These are phyloP conservation scores for Shiraia bambusicola DNA, from an alignment of 2,329 filamentous ascomycete genomes.

Conservation along the genomic window DNA sequence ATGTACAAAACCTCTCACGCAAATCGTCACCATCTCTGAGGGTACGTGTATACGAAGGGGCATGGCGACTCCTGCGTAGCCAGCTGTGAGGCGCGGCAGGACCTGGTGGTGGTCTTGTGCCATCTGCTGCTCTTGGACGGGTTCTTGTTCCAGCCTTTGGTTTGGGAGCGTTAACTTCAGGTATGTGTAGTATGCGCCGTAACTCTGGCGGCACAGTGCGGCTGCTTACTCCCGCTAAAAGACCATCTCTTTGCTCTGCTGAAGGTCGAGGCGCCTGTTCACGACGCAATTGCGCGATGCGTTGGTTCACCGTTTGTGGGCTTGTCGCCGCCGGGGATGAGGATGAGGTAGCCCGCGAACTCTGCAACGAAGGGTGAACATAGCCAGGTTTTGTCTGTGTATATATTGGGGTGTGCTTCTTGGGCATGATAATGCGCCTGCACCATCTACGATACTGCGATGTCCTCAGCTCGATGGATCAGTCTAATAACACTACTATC, in stretches of 20 bases:
- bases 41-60: slow-evolving; percentile 18
- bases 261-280: slow-evolving; percentile 45
- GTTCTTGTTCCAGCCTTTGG: slow-evolving; percentile 45
- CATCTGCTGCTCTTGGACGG: slow-evolving; percentile 18
- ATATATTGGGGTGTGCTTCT: slow-evolving; percentile 49
- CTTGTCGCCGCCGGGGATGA: slow-evolving; percentile 16
- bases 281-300: slow-evolving; percentile 49
- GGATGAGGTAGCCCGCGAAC: slow-evolving; percentile 29
- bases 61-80: slow-evolving; percentile 40
- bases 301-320: slow-evolving; percentile 49
- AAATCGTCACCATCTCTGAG: slow-evolving; percentile 12
- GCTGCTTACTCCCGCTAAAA: slow-evolving; percentile 46
- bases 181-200: slow-evolving; percentile 48
- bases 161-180: slow-evolving; percentile 49
- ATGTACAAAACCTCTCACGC: slow-evolving; percentile 22
- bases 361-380: slow-evolving; percentile 41
- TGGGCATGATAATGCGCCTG: slow-evolving; percentile 45
- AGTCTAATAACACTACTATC: too few species aligned
- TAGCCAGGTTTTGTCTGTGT: slow-evolving; percentile 45
- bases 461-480: too few species aligned
- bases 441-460: background rate
- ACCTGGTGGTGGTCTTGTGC: slow-evolving; percentile 42
- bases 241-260: slow-evolving; percentile 46
- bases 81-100: slow-evolving; percentile 52
- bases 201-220: slow-evolving; percentile 49